Conservation (phyloP, 1,284 basidiomycete genomes). For the Puccinia horiana region DNA sequence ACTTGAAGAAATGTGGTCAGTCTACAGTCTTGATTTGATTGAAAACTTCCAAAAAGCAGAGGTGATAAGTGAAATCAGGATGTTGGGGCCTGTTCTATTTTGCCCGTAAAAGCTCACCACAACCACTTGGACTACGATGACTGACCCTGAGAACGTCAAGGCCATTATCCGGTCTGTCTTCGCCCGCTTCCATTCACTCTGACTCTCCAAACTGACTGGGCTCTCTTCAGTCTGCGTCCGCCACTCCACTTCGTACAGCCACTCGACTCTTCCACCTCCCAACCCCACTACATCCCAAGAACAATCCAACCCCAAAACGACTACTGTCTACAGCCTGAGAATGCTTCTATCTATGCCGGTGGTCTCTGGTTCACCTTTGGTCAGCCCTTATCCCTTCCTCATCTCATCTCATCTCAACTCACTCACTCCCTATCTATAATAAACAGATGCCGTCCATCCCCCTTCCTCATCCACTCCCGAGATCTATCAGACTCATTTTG, state of each 20-base stretch:
- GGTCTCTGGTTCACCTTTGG: conserved; percentile 42
- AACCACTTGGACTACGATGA: not conserved
- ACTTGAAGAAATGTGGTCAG: too few species aligned
- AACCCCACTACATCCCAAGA: conserved; percentile 7
- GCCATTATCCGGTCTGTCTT: conserved; percentile 25
- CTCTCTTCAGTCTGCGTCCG: conserved; percentile 7
- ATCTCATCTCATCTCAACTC: not conserved
- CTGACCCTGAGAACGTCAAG: conserved; percentile 38
- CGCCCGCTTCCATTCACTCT: too few species aligned
- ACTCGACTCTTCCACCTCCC: conserved; percentile 3
- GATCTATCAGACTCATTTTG: conserved; percentile 53
- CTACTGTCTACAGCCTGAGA: conserved; percentile 24
- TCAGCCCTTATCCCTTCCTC: not conserved
- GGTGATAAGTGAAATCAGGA: too few species aligned
- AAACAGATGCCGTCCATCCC: conserved; percentile 19
- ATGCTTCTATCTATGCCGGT: conserved; percentile 33
- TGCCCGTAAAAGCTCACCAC: not conserved
- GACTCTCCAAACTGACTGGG: not conserved
- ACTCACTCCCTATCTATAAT: not conserved
- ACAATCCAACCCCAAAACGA: not conserved
- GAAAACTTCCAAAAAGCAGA: too few species aligned
- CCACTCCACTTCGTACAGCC: conserved; percentile 20
- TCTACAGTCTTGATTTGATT: too few species aligned
- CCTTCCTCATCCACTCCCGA: conserved; percentile 18
- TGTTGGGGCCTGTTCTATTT: too few species aligned